These are phyloP conservation scores for Stenogyne calaminthoides DNA, from an alignment of 305 asterid species.

Conservation along the genomic window DNA sequence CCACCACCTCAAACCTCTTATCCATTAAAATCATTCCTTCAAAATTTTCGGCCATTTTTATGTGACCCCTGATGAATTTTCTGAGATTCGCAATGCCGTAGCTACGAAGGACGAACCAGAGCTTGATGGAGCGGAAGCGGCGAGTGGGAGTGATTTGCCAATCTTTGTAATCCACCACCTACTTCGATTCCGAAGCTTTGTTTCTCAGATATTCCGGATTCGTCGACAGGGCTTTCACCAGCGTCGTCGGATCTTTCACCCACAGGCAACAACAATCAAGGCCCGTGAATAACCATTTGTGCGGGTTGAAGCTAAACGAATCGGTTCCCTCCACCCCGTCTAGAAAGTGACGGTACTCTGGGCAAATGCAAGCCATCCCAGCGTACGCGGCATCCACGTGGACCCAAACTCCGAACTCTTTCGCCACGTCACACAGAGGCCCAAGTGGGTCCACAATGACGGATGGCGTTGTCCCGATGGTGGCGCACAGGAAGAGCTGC, in stretches of 20 bases:
- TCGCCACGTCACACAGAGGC: conserved; percentile 38
- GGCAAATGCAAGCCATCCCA: conserved; percentile 53
- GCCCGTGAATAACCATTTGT: conserved; percentile 55
- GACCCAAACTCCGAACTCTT: conserved; percentile 46
- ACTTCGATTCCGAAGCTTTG: conserved; percentile 45
- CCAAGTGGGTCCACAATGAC: conserved; percentile 48
- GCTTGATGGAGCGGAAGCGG: conserved; percentile 47
- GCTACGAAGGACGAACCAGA: conserved; percentile 56
- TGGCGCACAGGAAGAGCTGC: conserved; percentile 51
- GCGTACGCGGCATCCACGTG: conserved; percentile 61
- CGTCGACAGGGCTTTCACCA: conserved; percentile 44
- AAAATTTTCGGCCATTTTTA: conserved; percentile 45
- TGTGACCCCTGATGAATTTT: conserved; percentile 41
- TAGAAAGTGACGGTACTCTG: conserved; percentile 46
- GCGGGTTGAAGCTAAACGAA: conserved; percentile 56
- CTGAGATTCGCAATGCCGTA: conserved; percentile 47
- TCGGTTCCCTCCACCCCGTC: conserved; percentile 49
- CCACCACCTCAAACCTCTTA: conserved; percentile 48
- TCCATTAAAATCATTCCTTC: conserved; percentile 40
- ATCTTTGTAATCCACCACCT: conserved; percentile 57
- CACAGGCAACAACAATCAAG: conserved; percentile 53
- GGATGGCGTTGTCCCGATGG: conserved; percentile 52
- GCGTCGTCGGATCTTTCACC: conserved; percentile 47
- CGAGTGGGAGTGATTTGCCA: conserved; percentile 59
- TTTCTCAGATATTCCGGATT: conserved; percentile 48